Evolutionary conservation across 768 basidiomycete genomes (phyloP).

Genomic region (Xerocomus spinulosus): DNA sequence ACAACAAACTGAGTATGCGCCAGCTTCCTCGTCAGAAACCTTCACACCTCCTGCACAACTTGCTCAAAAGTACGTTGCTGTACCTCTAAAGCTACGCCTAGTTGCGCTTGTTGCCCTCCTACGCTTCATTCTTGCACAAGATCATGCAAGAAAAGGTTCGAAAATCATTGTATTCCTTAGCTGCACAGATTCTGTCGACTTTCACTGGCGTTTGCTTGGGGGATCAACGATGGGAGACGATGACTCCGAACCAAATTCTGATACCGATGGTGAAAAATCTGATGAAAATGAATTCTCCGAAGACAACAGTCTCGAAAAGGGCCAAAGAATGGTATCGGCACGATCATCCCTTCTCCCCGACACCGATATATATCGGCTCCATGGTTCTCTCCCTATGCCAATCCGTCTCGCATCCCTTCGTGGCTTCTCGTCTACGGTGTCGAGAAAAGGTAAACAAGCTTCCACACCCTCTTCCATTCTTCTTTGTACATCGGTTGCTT

Average conservation of each 20-base stretch:
- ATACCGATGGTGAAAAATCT: slow-evolving; percentile 23
- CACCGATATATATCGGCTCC: slow-evolving; percentile 80
- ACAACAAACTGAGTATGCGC: too few relatives aligned
- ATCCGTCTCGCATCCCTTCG: slow-evolving; percentile 80
- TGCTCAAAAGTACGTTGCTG: slow-evolving; percentile 82
- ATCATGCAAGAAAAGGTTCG: slow-evolving; percentile 45
- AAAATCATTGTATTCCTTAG: slow-evolving; percentile 95
- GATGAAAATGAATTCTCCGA: slow-evolving; percentile 23
- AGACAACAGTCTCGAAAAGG: slow-evolving; percentile 24
- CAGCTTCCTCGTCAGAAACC: slow-evolving; percentile 40
- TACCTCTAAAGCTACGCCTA: slow-evolving; percentile 90
- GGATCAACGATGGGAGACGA: slow-evolving; percentile 59
- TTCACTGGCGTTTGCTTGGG: slow-evolving; percentile 84
- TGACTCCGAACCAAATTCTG: slow-evolving; percentile 22
- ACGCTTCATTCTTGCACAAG: slow-evolving; percentile 69
- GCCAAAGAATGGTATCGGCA: slow-evolving; percentile 45
- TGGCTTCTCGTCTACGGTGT: slow-evolving; percentile 57
- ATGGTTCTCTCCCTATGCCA: slow-evolving; percentile 83
- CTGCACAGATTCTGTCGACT: slow-evolving; percentile 97
- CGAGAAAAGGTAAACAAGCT: slow-evolving; percentile 29
- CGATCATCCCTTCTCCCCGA: slow-evolving; percentile 76
- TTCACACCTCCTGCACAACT: slow-evolving; percentile 96
- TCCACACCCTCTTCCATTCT: slow-evolving; percentile 64
- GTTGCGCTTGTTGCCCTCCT: slow-evolving; percentile 86
- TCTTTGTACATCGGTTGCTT: slow-evolving; percentile 94